phyloP scores from a whole-genome alignment of 148 eudicot genomes.

The Silene conica region DNA sequence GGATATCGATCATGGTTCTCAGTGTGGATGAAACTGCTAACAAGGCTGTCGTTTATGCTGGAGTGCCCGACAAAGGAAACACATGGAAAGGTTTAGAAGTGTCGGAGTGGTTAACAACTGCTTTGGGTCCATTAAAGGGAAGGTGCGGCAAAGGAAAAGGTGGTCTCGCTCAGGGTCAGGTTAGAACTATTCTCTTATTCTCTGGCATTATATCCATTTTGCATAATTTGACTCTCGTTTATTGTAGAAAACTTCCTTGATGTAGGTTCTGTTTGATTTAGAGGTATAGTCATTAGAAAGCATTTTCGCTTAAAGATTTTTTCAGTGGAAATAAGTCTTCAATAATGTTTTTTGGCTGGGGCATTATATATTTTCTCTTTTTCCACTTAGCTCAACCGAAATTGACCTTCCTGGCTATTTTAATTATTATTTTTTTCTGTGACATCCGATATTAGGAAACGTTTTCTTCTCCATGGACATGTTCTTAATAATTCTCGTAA shows the following conservation, averaged over 20 bases:
- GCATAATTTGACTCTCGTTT: background rate
- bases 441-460: no score
- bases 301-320: background rate
- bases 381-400: background rate
- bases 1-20: conserved; percentile 70
- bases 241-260: background rate
- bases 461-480: background rate
- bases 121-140: conserved; percentile 62
- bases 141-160: conserved; percentile 86
- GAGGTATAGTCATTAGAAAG: no score
- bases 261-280: background rate
- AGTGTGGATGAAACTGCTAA: conserved; percentile 67
- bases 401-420: no score
- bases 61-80: conserved; percentile 71
- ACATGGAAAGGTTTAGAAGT: conserved; percentile 73
- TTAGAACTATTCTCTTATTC: conserved; percentile 26
- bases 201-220: background rate
- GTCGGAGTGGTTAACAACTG: conserved; percentile 67
- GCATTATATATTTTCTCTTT: background rate
- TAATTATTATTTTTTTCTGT: no score
- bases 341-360: background rate
- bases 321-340: background rate
- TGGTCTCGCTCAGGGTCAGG: conserved; percentile 92
- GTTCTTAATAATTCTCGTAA: background rate
- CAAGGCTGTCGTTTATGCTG: conserved; percentile 88